A percentile compares a stretch with the other conserved stretches of the same genome.
These are phyloP conservation scores for Magnaporthiopsis incrustans DNA, from an alignment of 2,329 filamentous ascomycete species.

Conservation along the genomic window DNA sequence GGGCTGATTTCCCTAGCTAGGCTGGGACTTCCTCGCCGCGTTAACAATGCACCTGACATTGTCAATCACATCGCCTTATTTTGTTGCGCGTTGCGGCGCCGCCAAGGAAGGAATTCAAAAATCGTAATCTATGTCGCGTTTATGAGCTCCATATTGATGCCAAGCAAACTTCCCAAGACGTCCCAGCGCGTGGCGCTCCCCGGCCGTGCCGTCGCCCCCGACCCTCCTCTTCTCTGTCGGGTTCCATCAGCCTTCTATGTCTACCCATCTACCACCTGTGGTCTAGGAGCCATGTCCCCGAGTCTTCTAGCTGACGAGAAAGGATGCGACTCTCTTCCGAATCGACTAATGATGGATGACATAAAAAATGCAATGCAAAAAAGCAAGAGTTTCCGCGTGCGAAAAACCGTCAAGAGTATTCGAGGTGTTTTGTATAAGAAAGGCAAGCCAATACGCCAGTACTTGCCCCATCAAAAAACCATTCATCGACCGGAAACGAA, in stretches of 20 bases:
- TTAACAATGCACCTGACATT: neutral
- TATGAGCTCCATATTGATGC: neutral
- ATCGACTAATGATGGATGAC: neutral
- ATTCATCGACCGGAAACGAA: neutral
- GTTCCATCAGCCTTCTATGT: neutral
- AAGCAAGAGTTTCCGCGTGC: neutral
- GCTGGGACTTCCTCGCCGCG: neutral
- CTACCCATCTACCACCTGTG: neutral
- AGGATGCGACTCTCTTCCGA: neutral
- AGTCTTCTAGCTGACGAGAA: too few relatives aligned
- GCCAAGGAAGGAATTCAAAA: neutral
- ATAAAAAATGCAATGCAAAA: neutral
- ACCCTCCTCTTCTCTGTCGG: neutral
- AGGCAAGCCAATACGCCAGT: too few relatives aligned
- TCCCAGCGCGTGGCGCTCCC: neutral
- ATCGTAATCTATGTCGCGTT: neutral
- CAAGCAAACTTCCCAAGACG: neutral
- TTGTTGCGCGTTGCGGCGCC: neutral
- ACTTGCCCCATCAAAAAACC: neutral
- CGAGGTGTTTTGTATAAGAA: too few relatives aligned
- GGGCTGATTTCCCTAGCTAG: neutral
- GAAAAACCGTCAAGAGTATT: neutral
- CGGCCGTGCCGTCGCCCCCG: too few relatives aligned
- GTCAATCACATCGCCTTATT: neutral
- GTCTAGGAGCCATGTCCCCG: neutral